Base-by-base conservation (phyloP, 2,329 filamentous ascomycete species). In the Arthroderma sp. region DNA sequence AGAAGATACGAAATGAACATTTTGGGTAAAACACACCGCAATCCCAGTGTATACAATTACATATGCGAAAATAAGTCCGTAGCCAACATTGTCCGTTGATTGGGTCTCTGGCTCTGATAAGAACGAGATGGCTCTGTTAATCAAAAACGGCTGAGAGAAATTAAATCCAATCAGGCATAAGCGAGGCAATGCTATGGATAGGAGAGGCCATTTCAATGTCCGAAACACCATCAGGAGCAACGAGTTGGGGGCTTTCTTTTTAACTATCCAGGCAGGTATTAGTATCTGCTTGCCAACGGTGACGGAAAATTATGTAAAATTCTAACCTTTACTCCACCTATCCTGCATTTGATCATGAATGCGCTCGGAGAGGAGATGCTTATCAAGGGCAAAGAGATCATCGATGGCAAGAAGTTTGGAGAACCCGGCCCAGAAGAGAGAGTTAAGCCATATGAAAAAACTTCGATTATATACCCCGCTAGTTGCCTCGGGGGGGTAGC, bases 361-460 rank as follows among this genome's bases (percentile, higher is more conserved):
- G 41, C 61, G 60, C 42, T 64, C 62, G 0, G 69, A 68, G 6
- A 55, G 48, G 7, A 72, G 50, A 42, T 67, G 57, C 45, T 70
- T 68, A 47, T 73, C 70, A 31, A 73, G 54, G 0, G 57, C 48
- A 48, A 57, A 68, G 3, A 73, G 58, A 45, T 72, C 70, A 5
- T 68, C 63, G 0, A 73, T 57, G 0, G 55, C 51, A 4, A 75
- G 50, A 3, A 61, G 49, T 5, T 63, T 68, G 4, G 56, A 63
- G 57, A 67, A 75, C 0, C 74, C 73, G 10, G 59, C 57, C 28
- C 62, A 62, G 36, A 79, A 69, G 5, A 78, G 54, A 2, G 65
- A 62, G 46, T 70, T 74, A 41, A 76, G 55, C 74, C 74, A 77
- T 61, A 64, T 69, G 52, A 77, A 77, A 8, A 73, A 57, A 0